phyloP scores from a whole-genome alignment of 495 filamentous ascomycete species.

The Penicillium chermesinum region DNA sequence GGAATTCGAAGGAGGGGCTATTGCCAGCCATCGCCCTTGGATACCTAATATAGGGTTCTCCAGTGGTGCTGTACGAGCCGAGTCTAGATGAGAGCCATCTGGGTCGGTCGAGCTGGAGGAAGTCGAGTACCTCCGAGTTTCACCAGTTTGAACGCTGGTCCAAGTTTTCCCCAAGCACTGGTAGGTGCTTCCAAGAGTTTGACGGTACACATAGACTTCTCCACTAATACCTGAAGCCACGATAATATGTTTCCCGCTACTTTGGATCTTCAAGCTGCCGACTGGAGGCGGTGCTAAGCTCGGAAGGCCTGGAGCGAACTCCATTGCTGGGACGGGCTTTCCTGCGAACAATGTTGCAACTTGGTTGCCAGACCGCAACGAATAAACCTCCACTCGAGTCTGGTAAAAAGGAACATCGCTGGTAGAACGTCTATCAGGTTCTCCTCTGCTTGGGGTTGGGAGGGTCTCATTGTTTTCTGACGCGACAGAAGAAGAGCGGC shows the following conservation, averaged over 20 bases:
- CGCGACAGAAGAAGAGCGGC: slow-evolving; percentile 28
- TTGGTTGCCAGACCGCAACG: slow-evolving; percentile 61
- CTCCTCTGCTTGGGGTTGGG: slow-evolving; percentile 21
- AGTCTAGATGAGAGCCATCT: slow-evolving; percentile 47
- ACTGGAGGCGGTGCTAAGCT: slow-evolving; percentile 54
- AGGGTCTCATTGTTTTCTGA: slow-evolving; percentile 37
- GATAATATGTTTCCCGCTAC: slow-evolving; percentile 60
- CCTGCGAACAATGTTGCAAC: slow-evolving; percentile 64
- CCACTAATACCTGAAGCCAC: slow-evolving; percentile 77
- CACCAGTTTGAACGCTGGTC: slow-evolving; percentile 66
- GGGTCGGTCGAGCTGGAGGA: slow-evolving; percentile 52
- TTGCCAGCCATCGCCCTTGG: slow-evolving; percentile 76
- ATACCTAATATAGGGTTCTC: slow-evolving; percentile 68
- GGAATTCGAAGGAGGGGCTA: slow-evolving; percentile 68
- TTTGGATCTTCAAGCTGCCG: slow-evolving; percentile 66
- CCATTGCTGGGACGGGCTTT: slow-evolving; percentile 41
- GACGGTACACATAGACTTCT: slow-evolving; percentile 72
- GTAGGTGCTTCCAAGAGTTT: slow-evolving; percentile 50
- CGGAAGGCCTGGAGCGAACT: slow-evolving; percentile 37
- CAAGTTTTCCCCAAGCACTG: slow-evolving; percentile 78
- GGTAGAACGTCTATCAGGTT: slow-evolving; percentile 22
- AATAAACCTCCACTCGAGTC: slow-evolving; percentile 82
- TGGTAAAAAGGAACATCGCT: slow-evolving; percentile 57
- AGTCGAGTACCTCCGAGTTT: slow-evolving; percentile 44
- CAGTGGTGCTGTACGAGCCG: slow-evolving; percentile 35